A percentile compares a stretch with the other conserved stretches of the same genome.
phyloP scores from a whole-genome alignment of 495 filamentous ascomycete species.

The Penicillium chermesinum region DNA sequence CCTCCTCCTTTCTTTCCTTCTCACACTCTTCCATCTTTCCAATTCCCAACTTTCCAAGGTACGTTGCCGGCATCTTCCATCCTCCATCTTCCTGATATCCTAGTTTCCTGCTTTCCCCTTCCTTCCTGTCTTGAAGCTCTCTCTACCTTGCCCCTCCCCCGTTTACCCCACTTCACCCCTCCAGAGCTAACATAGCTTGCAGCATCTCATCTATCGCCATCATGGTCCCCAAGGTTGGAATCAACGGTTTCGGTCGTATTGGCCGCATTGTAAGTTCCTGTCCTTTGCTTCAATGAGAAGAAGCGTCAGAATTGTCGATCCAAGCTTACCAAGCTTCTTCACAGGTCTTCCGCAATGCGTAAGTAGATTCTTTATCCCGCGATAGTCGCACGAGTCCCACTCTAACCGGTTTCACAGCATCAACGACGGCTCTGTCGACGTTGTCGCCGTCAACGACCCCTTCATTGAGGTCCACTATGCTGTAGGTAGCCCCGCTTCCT shows the following conservation, averaged over 20 bases:
- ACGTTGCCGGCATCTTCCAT: too few relatives aligned
- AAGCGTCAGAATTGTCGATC: constrained; percentile 15
- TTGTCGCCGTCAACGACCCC: constrained; percentile 97
- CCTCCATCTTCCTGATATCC: background rate
- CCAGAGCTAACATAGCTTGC: constrained; percentile 9
- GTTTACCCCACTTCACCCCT: background rate
- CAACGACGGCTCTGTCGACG: constrained; percentile 75
- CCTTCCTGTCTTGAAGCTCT: background rate
- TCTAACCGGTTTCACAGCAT: constrained; percentile 56
- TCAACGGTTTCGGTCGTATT: constrained; percentile 99
- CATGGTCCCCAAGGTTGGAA: constrained; percentile 64
- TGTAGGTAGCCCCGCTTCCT: constrained; percentile 53
- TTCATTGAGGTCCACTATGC: constrained; percentile 99
- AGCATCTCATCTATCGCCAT: constrained; percentile 22
- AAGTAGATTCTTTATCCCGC: constrained; percentile 32
- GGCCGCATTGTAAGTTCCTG: constrained; percentile 65
- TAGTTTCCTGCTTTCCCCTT: background rate
- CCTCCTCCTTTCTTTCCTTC: too few relatives aligned
- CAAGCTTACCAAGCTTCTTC: constrained; percentile 23
- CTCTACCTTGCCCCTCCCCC: background rate
- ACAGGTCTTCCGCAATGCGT: constrained; percentile 70
- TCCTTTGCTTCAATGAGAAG: constrained; percentile 24
- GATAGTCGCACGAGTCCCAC: constrained; percentile 8
- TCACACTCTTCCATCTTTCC: too few relatives aligned
- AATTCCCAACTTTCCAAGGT: too few relatives aligned